Conservation (phyloP, 169 alveolate species). For the Plasmodium relictum region DNA sequence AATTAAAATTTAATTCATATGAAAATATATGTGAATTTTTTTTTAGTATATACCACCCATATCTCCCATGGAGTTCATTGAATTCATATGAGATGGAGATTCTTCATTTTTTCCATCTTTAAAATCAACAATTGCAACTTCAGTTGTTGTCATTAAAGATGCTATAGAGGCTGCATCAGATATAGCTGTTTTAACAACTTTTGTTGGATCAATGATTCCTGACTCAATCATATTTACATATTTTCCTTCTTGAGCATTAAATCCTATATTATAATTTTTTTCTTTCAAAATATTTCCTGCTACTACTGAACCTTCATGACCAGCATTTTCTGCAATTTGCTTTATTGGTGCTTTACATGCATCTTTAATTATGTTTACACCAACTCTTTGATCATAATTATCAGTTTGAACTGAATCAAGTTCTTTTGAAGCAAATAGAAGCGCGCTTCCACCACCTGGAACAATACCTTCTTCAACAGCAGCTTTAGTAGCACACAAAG, state of each 20-base stretch:
- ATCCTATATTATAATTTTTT: slow-evolving; percentile 91
- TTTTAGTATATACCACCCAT: slow-evolving; percentile 83
- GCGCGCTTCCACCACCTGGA: slow-evolving; percentile 99
- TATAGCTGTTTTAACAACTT: slow-evolving; percentile 98
- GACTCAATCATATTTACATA: slow-evolving; percentile 94
- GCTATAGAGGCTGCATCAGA: slow-evolving; percentile 99
- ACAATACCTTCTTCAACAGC: slow-evolving; percentile 99
- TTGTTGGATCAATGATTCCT: slow-evolving; percentile 99
- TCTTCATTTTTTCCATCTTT: slow-evolving; percentile 82
- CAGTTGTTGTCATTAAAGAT: slow-evolving; percentile 98
- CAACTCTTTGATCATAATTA: slow-evolving; percentile 95
- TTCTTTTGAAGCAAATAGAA: slow-evolving; percentile 92
- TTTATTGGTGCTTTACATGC: slow-evolving; percentile 97
- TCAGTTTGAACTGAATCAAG: slow-evolving; percentile 86
- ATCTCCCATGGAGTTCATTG: slow-evolving; percentile 79
- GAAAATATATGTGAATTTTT: neutral
- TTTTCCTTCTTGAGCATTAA: slow-evolving; percentile 96
- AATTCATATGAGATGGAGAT: slow-evolving; percentile 54
- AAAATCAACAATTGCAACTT: slow-evolving; percentile 94
- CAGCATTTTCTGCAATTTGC: slow-evolving; percentile 98
- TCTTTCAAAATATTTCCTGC: slow-evolving; percentile 94
- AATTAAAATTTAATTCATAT: too few relatives aligned
- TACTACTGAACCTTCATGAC: slow-evolving; percentile 98
- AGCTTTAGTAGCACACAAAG: slow-evolving; percentile 99
- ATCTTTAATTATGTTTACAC: slow-evolving; percentile 95